These are phyloP conservation scores for Cruciata laevipes DNA, from an alignment of 257 asterid genomes.

Conservation along the genomic window DNA sequence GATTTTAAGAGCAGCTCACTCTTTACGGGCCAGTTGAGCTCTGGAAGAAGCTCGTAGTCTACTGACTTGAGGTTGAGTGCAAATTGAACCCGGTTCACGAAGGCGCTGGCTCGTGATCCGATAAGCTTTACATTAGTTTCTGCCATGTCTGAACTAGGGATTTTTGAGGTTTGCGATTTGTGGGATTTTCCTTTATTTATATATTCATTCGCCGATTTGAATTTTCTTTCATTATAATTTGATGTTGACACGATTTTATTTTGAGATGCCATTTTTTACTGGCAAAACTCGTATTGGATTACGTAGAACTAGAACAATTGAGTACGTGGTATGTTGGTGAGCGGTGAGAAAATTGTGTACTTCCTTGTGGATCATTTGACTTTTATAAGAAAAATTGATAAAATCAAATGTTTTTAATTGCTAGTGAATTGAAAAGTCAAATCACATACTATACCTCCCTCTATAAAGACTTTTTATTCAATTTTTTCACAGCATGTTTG, in stretches of 20 bases:
- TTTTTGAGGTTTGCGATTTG: background rate
- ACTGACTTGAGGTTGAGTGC: slow-evolving; percentile 41
- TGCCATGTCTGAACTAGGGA: slow-evolving; percentile 21
- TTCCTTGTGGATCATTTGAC: too few relatives aligned
- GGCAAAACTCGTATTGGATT: too few relatives aligned
- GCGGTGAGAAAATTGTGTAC: too few relatives aligned
- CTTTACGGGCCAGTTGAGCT: slow-evolving; percentile 19
- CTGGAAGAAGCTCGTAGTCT: slow-evolving; percentile 33
- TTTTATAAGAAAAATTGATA: too few relatives aligned
- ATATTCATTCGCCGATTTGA: background rate
- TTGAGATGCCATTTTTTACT: too few relatives aligned
- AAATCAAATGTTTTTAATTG: too few relatives aligned
- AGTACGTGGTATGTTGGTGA: too few relatives aligned
- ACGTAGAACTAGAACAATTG: background rate
- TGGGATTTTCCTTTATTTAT: background rate
- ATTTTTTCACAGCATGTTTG: too few relatives aligned
- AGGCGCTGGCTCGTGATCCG: slow-evolving; percentile 35
- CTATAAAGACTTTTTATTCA: too few relatives aligned
- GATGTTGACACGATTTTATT: too few relatives aligned
- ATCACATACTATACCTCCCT: too few relatives aligned
- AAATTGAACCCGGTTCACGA: slow-evolving; percentile 33
- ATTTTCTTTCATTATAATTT: background rate
- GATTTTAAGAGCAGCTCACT: slow-evolving; percentile 35
- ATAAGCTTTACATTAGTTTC: slow-evolving; percentile 31
- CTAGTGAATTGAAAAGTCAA: too few relatives aligned